Evolutionary conservation across 345 rosid genomes (phyloP), one percentile per base, ranked within the genome.

Genomic region (Euphorbia tirucalli): DNA sequence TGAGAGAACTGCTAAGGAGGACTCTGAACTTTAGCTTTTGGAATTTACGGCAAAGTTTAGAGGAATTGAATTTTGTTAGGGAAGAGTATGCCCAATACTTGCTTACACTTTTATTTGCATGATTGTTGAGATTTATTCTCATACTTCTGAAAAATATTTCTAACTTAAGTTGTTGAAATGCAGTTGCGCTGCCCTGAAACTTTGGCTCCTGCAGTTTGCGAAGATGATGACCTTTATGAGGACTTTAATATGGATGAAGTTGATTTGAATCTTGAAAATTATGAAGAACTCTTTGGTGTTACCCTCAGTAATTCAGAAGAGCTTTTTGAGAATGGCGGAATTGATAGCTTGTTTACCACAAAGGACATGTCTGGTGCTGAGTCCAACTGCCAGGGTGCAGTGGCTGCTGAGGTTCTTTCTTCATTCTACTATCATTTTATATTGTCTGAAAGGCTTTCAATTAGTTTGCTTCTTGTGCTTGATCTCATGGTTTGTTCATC

Each of bases 201-300:
- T 55, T 78, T 83, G 76, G 80, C 57, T 74, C 80, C 81, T 63
- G 77, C 79, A 57, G 46, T 83, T 67, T 82, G 77, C 68, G 90
- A 86, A 43, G 95, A 86, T 79, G 90, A 79, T 67, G 87, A 82
- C 61, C 69, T 87, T 14, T 87, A 81, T 75, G 89, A 72, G 21
- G 93, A 87, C 75, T 86, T 92, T 68, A 68, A 79, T 75, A 89
- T 89, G 89, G 92, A 89, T 82, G 97, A 92, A 82, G 69, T 95
- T 79, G 97, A 88, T 73, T 75, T 95, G 86, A 87, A 80, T 75
- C 82, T 90, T 61, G 98, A 95, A 80, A 89, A 92, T 78, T 92
- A 92, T 79, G 99, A 95, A 77, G 98, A 95, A 79, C 96, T 95
- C 65, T 95, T 95, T 71, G 96, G 97, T n/a, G 75, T 83, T 19